Evolutionary conservation across 2,329 filamentous ascomycete genomes (phyloP).

Genomic region (Cadophora luteo-olivacea): DNA sequence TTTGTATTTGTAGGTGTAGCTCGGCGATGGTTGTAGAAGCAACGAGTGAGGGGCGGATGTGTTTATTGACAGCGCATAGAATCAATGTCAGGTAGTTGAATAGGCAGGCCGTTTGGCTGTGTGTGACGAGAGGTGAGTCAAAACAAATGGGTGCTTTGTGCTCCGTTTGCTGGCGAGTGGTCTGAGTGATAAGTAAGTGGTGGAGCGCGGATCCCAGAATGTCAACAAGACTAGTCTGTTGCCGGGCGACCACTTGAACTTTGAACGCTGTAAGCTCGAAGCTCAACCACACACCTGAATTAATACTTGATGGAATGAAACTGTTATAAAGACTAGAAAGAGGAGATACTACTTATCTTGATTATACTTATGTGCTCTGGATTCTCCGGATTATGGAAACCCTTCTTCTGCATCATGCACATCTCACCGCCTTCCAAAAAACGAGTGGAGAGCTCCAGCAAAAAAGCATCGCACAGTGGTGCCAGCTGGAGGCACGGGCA

Average conservation of each 20-base stretch:
- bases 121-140: slow-evolving; percentile 18
- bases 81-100: not conserved
- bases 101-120: not conserved
- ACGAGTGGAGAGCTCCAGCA: slow-evolving; percentile 14
- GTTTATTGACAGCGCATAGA: not conserved
- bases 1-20: slow-evolving; percentile 10
- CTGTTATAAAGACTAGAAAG: not conserved
- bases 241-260: not conserved
- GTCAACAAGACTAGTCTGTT: slow-evolving; percentile 12
- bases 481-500: not conserved
- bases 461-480: slow-evolving; percentile 9
- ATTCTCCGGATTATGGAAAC: not conserved
- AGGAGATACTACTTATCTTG: not conserved
- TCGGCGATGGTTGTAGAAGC: slow-evolving; percentile 15
- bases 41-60: slow-evolving; percentile 3
- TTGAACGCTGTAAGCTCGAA: not conserved
- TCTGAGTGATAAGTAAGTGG: slow-evolving; percentile 1
- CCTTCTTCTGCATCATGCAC: slow-evolving; percentile 3
- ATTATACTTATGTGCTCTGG: not conserved
- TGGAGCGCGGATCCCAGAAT: slow-evolving; percentile 1
- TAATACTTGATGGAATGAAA: not conserved
- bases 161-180: not conserved
- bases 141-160: slow-evolving; percentile 13
- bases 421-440: slow-evolving; percentile 6
- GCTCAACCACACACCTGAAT: not conserved